Base-by-base conservation (phyloP, 106 monocot species). In the Hemerocallis citrina region DNA sequence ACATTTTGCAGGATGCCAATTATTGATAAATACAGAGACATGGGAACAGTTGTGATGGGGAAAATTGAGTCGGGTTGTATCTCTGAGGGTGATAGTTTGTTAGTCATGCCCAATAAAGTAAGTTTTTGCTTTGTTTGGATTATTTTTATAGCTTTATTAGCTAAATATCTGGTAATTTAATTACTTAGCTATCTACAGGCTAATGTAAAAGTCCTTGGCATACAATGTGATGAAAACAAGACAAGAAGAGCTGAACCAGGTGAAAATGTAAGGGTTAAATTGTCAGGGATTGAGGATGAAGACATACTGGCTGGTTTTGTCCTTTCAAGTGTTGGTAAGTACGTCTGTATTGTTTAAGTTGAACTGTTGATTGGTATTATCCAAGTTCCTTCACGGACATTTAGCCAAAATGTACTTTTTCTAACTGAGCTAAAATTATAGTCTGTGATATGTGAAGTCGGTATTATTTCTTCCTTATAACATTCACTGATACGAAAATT, bases 41-140 rank as follows among this genome's bases (percentile, higher is more conserved):
- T 96, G 96, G 96, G 96, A 57, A 96, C 84, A 13, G 81, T 96
- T 46, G 81, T 88, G 28, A 96, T 96, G 96, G 96, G 96, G 41
- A 96, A 96, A 62, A 87, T 96, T 49, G 96, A 96, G 69, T 84
- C 96, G 73, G 96, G 96, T 61, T 75, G 74, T 16, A 81, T 96
- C 14, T 70, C 61, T 17, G 91, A 88, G 68, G 84, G 87, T 52
- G 91, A 91, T 54, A 91, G 67, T 59, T 87, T 96, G 38, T 67
- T 87, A 63, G 51, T 91, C 60, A 96, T 96, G 96, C 96, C 96
- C 2, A 96, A 96, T 67, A 96, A 79, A 72, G 95, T 96, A 75
- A 30, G 30, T 16, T 54, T 10, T 65, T 30, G 54, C 36, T 59
- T 11, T 60, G 56, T 30, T 4, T 23, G n/a, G 6, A 9, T 4